phyloP scores from a whole-genome alignment of 345 rosid species.

The Durio zibethinus region DNA sequence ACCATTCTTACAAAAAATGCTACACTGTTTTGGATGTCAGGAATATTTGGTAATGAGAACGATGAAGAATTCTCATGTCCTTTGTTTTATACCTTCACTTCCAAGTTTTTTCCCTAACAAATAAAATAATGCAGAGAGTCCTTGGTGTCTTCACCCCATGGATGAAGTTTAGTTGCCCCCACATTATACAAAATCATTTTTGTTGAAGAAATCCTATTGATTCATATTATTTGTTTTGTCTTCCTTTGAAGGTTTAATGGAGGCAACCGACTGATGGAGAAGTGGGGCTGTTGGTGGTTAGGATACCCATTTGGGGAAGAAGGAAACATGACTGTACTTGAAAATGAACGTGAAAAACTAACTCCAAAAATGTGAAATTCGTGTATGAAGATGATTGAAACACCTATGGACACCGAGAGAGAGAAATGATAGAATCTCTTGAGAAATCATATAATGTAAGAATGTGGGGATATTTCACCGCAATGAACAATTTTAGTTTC shows the following conservation, averaged over 20 bases:
- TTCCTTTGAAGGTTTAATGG: not conserved
- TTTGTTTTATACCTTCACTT: not conserved
- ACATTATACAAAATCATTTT: not conserved
- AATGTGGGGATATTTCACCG: not conserved
- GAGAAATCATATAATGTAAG: not conserved
- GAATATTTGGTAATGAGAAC: not conserved
- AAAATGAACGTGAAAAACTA: not conserved
- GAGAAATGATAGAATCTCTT: not conserved
- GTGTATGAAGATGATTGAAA: not conserved
- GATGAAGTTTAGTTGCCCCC: not conserved
- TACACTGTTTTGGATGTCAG: not conserved
- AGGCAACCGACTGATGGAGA: not conserved
- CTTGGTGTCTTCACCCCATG: not conserved
- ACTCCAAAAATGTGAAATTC: not conserved
- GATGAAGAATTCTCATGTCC: not conserved
- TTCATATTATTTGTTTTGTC: not conserved
- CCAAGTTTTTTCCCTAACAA: not conserved
- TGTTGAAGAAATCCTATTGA: not conserved
- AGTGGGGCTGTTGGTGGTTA: not conserved
- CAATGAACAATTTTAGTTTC: no score
- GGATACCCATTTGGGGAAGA: not conserved
- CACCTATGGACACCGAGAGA: not conserved
- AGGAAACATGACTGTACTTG: not conserved
- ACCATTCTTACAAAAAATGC: not conserved
- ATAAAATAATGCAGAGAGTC: not conserved